Conservation (phyloP, 257 asterid genomes). For the Plantago elongata region DNA sequence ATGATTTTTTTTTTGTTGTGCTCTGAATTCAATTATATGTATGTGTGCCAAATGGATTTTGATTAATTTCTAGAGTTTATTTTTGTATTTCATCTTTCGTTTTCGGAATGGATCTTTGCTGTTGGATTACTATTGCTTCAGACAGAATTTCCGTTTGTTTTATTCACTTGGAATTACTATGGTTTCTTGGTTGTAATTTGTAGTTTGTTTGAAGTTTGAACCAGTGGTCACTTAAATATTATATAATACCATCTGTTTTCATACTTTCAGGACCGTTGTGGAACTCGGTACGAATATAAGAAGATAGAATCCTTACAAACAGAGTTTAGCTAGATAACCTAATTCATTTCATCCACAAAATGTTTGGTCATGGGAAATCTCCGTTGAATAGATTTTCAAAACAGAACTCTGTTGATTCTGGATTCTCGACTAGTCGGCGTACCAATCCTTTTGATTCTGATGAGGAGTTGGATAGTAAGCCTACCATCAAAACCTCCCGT, state of each 20-base stretch:
- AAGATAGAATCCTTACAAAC: too few species aligned
- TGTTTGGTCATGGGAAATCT: slow-evolving; percentile 63
- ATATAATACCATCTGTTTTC: not conserved
- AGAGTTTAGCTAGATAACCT: not conserved
- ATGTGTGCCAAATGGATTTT: not conserved
- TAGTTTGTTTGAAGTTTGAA: not conserved
- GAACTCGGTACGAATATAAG: too few species aligned
- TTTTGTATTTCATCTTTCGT: not conserved
- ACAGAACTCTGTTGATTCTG: slow-evolving; percentile 33
- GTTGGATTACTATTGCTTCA: not conserved
- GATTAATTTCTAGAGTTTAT: not conserved
- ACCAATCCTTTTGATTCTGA: slow-evolving; percentile 87
- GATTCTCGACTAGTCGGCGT: slow-evolving; percentile 20
- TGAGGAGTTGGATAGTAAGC: slow-evolving; percentile 49
- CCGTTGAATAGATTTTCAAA: slow-evolving; percentile 44
- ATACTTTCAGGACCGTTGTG: not conserved
- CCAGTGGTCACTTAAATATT: not conserved
- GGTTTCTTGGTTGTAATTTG: not conserved
- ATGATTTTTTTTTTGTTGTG: not conserved
- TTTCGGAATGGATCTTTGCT: not conserved
- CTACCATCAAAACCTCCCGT: slow-evolving; percentile 39
- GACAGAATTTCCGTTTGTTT: not conserved
- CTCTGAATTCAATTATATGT: not conserved
- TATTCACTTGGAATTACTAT: not conserved
- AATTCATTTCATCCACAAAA: slow-evolving; percentile 27